phyloP scores from a whole-genome alignment of 305 asterid genomes.

The Plantago rigida region DNA sequence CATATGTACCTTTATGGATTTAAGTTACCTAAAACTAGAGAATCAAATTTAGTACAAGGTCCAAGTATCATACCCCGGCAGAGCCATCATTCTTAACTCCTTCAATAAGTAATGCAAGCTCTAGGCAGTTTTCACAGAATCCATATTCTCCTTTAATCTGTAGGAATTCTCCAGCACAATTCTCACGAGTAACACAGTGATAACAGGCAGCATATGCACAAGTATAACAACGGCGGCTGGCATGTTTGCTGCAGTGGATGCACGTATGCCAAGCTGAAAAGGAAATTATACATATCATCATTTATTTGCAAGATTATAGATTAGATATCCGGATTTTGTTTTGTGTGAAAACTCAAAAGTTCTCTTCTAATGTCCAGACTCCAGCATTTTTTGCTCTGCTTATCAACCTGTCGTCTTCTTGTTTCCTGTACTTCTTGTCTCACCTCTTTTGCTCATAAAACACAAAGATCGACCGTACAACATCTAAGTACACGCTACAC shows the following conservation, averaged over 20 bases:
- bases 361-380: too few species aligned
- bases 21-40: background rate
- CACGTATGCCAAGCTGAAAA: slow-evolving; percentile 77
- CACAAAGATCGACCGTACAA: slow-evolving; percentile 10
- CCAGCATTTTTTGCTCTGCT: background rate
- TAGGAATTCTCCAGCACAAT: slow-evolving; percentile 24
- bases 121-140: slow-evolving; percentile 57
- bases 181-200: slow-evolving; percentile 34
- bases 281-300: slow-evolving; percentile 13
- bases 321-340: too few species aligned
- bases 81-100: slow-evolving; percentile 46
- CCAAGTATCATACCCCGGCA: slow-evolving; percentile 62
- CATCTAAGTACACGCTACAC: slow-evolving; percentile 7
- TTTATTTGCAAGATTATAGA: slow-evolving; percentile 19
- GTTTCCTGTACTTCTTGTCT: background rate
- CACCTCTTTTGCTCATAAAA: background rate
- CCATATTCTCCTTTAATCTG: slow-evolving; percentile 54
- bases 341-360: background rate
- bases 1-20: slow-evolving; percentile 1
- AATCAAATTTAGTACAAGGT: slow-evolving; percentile 6
- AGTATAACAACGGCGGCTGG: slow-evolving; percentile 55
- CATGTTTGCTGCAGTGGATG: slow-evolving; percentile 34
- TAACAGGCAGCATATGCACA: slow-evolving; percentile 56
- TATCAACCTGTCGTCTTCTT: background rate
- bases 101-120: slow-evolving; percentile 63